A percentile compares a stretch with the other conserved stretches of the same genome.
phyloP scores from a whole-genome alignment of 2,329 filamentous ascomycete species.

The Botrytis fragariae region DNA sequence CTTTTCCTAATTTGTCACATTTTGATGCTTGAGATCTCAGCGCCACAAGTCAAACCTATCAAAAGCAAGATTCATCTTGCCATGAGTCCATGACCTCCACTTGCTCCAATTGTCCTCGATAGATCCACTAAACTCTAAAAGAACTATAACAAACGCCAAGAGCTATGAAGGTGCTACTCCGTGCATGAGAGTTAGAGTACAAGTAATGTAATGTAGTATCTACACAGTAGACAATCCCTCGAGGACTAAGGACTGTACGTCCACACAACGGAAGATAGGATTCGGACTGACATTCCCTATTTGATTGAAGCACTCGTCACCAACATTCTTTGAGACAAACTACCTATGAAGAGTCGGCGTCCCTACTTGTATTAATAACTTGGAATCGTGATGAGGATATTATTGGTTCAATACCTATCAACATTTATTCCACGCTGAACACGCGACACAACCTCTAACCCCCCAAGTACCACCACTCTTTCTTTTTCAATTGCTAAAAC shows the following conservation, averaged over 20 bases:
- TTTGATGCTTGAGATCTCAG: background rate
- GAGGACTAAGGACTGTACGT: background rate
- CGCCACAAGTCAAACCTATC: background rate
- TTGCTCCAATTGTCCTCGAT: background rate
- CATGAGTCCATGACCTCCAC: background rate
- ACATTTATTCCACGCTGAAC: conserved; percentile 10
- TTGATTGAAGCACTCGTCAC: background rate
- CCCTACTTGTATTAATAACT: background rate
- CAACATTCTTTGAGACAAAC: background rate
- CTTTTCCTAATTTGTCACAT: background rate
- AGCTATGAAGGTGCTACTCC: background rate
- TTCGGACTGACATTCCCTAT: background rate
- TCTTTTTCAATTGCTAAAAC: background rate
- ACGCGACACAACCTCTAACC: conserved; percentile 2
- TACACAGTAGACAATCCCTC: background rate
- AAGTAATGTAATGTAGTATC: background rate
- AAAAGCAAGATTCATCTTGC: background rate
- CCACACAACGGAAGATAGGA: background rate
- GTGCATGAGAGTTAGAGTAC: background rate
- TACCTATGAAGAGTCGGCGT: no score
- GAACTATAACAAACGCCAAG: background rate
- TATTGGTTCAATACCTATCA: background rate
- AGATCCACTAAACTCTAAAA: background rate
- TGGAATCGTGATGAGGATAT: conserved; percentile 13
- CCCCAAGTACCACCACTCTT: background rate